Base-by-base conservation (phyloP, 192 early-diverging fungal species). In the Backusella tuberculispora region DNA sequence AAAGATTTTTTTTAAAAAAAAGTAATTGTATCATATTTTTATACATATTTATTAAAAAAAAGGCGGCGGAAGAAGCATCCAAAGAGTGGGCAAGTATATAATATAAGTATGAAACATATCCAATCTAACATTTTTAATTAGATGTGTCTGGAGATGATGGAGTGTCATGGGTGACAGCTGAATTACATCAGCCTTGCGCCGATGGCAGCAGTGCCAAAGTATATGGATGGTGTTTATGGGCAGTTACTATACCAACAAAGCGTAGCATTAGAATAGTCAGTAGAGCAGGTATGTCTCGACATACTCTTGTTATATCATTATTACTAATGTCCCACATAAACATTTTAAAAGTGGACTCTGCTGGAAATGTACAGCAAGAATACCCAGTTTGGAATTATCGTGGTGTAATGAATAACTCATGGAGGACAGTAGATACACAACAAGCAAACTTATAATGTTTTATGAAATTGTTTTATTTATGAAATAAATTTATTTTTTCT, bases 141-240 rank as follows among this genome's bases (percentile, higher is more conserved):
- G 94, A 97, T 71, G 79, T 95, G 53, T 94, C 93, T 40, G 84
- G 92, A 24, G 94, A 98, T 77, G 92, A 89, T 65, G 96, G 96
- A 4, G 79, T 87, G 29, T 95, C 92, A 0, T 98, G 96, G 96
- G 83, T 83, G 15, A 87, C 90, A 66, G 94, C 94, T 9, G 80
- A 88, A 47, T 76, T 94, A 76, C 82, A 84, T 63, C 85, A 86
- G 29, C 87, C 83, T 24, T 69, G 66, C 8, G 74, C 76, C 0
- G 81, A 85, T 12, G 76, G 78, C 24, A 46, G 75, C 17, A 78
- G 74, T 19, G 74, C 80, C 2, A 80, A 81, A 75, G 85, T 84
- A 34, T 98, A 95, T 94, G 88, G 94, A 43, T 96, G 96, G 96
- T 91, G 90, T 34, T 81, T 92, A 46, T 97, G 95, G 95, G 84